Percentiles rank a stretch among this genome's conserved stretches.
Conservation (phyloP, 441 rosid species). For the Hura crepitans region DNA sequence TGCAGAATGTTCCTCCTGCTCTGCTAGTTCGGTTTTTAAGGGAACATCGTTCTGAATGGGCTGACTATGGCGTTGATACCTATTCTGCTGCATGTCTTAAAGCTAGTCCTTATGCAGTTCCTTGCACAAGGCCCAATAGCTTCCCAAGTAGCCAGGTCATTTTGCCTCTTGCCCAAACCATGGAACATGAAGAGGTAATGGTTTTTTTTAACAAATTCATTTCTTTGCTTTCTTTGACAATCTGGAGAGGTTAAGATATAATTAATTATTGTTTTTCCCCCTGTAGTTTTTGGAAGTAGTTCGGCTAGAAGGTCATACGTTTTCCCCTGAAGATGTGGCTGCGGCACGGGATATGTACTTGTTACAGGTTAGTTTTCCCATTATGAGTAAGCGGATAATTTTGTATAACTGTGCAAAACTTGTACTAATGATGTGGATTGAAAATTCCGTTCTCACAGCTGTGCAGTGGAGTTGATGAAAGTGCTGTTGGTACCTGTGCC, state of each 20-base stretch:
- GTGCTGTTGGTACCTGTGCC: slow-evolving; percentile 77
- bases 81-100: slow-evolving; percentile 80
- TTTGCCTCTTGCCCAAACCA: slow-evolving; percentile 80
- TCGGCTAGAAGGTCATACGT: slow-evolving; percentile 81
- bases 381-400: not conserved
- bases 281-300: slow-evolving; percentile 82
- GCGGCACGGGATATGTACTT: slow-evolving; percentile 79
- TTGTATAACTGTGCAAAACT: not conserved
- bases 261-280: not conserved
- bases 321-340: slow-evolving; percentile 83
- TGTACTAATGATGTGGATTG: not conserved
- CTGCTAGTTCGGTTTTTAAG: slow-evolving; percentile 78
- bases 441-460: slow-evolving; percentile 38
- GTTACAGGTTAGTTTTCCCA: slow-evolving; percentile 53
- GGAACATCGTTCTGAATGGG: slow-evolving; percentile 97
- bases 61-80: slow-evolving; percentile 83
- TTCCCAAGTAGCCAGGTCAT: slow-evolving; percentile 84
- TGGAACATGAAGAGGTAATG: slow-evolving; percentile 86
- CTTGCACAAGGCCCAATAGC: slow-evolving; percentile 73
- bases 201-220: slow-evolving; percentile 14
- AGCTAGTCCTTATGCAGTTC: slow-evolving; percentile 70
- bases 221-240: not conserved
- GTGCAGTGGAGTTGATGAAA: slow-evolving; percentile 85
- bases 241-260: not conserved
- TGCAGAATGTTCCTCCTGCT: slow-evolving; percentile 83